phyloP scores from a whole-genome alignment of 495 filamentous ascomycete species.

The Hypoxylon trugodes region DNA sequence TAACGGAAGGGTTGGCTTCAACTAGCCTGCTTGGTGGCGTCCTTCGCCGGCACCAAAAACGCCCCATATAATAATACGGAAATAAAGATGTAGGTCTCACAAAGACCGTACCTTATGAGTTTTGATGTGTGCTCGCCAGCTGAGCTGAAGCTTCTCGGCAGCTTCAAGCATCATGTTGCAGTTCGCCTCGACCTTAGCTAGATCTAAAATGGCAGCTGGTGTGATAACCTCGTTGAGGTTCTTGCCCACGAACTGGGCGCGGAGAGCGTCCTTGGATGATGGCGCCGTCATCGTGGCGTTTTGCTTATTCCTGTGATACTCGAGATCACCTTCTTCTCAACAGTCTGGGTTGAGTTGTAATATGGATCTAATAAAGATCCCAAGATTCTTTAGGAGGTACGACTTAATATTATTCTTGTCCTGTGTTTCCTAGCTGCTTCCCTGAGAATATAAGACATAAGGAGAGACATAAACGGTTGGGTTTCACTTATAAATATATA shows the following conservation, averaged over 20 bases:
- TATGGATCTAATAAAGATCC: background rate
- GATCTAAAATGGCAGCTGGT: conserved; percentile 75
- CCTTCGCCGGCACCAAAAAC: too few species aligned
- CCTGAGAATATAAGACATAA: background rate
- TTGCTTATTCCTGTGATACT: background rate
- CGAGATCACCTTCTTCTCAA: background rate
- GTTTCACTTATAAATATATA: conserved; percentile 17
- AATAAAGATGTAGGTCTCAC: too few species aligned
- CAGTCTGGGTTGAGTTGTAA: background rate
- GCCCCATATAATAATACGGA: too few species aligned
- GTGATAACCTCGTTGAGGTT: conserved; percentile 67
- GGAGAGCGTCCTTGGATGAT: conserved; percentile 53
- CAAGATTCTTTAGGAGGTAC: background rate
- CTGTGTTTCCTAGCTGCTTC: background rate
- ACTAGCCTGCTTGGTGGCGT: too few species aligned
- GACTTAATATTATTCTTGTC: background rate
- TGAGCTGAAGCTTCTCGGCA: conserved; percentile 63
- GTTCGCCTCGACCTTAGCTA: conserved; percentile 71
- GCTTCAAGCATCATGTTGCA: conserved; percentile 78
- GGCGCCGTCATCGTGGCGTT: conserved; percentile 28
- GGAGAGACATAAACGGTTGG: conserved; percentile 7
- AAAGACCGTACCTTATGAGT: conserved; percentile 74
- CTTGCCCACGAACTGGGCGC: conserved; percentile 66
- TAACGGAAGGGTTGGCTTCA: too few species aligned
- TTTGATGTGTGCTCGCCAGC: conserved; percentile 85